phyloP scores from a whole-genome alignment of 352 stramenopile genomes.

The Peronospora farinosa region DNA sequence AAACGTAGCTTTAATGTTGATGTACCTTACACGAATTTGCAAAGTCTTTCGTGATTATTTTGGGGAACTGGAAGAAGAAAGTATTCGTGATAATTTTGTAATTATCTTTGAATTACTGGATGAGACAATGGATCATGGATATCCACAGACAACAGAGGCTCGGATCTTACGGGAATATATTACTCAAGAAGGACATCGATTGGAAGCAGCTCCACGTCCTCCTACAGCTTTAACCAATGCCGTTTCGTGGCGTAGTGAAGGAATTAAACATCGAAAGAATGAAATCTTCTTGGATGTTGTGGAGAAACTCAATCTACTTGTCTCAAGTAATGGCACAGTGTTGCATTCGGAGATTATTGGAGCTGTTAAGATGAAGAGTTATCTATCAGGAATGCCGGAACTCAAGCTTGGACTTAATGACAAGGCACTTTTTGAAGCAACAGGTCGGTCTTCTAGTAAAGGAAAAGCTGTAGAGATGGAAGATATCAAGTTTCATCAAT shows the following conservation, averaged over 20 bases:
- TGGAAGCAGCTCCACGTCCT: conserved; percentile 89
- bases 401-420: conserved; percentile 99
- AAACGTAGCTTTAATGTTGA: conserved; percentile 94
- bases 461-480: conserved; percentile 98
- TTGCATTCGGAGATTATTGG: conserved; percentile 98
- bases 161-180: conserved; percentile 93
- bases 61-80: conserved; percentile 98
- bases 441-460: conserved; percentile 78
- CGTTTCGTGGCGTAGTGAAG: conserved; percentile 97
- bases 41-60: conserved; percentile 99
- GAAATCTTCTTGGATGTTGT: conserved; percentile 99
- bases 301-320: conserved; percentile 95
- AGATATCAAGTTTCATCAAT: conserved; percentile 99
- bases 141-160: conserved; percentile 92
- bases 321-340: conserved; percentile 96
- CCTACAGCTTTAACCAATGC: conserved; percentile 96
- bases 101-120: conserved; percentile 99
- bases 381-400: conserved; percentile 98
- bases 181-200: conserved; percentile 94
- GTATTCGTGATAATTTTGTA: conserved; percentile 99
- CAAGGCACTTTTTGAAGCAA: conserved; percentile 99
- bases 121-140: conserved; percentile 99
- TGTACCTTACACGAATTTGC: conserved; percentile 90
- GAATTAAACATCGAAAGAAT: conserved; percentile 99
- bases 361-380: conserved; percentile 98